Percentiles rank a stretch among this genome's conserved stretches.
Conservation (phyloP, 495 filamentous ascomycete genomes). For the Xylaria nigripes region DNA sequence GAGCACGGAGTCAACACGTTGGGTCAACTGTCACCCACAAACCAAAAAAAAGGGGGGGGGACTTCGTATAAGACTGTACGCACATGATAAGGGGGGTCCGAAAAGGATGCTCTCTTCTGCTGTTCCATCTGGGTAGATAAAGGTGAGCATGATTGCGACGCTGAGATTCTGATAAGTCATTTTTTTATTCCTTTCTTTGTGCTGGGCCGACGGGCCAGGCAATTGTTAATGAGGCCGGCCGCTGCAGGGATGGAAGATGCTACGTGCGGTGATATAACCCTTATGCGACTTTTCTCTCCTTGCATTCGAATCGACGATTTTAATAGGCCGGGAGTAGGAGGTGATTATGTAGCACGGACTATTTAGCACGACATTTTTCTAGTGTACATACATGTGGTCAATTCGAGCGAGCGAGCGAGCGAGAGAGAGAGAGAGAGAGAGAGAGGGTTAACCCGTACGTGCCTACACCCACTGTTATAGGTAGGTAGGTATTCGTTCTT, state of each 20-base stretch:
- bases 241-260: neutral
- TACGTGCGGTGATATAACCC: neutral
- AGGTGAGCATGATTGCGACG: neutral
- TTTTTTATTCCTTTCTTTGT: neutral
- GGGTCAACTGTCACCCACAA: no score
- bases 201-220: neutral
- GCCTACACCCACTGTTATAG: neutral
- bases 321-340: no score
- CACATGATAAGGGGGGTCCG: neutral
- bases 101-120: neutral
- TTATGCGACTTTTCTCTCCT: neutral
- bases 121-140: no score
- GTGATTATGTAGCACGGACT: no score
- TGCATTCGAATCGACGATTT: no score
- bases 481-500: neutral
- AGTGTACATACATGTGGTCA: no score
- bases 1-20: no score
- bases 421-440: no score
- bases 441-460: no score
- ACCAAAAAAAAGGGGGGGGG: neutral
- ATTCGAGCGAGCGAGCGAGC: no score
- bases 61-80: neutral
- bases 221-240: no score
- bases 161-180: slow-evolving; percentile 1
- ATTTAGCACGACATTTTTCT: no score